phyloP scores from a whole-genome alignment of 345 rosid genomes.

The Euphorbia tirucalli region DNA sequence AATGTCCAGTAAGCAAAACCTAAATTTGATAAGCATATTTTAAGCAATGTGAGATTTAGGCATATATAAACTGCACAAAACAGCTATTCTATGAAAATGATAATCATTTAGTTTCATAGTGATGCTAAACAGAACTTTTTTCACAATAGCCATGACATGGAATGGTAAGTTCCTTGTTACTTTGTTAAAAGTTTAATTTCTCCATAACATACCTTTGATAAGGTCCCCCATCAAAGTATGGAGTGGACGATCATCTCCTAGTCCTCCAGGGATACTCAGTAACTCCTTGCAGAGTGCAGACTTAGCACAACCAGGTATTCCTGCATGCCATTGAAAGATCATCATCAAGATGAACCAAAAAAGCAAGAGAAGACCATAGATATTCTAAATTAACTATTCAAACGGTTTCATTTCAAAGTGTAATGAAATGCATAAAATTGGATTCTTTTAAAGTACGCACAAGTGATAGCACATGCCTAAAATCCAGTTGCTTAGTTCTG shows the following conservation, averaged over 20 bases:
- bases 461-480: background rate
- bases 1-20: background rate
- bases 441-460: constrained; percentile 2
- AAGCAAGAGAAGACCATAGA: background rate
- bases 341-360: constrained; percentile 1
- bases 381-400: background rate
- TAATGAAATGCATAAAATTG: background rate
- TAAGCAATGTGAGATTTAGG: background rate
- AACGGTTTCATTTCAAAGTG: background rate
- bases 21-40: background rate
- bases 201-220: constrained; percentile 57
- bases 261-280: constrained; percentile 57
- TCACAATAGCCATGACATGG: background rate
- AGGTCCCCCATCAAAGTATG: constrained; percentile 96
- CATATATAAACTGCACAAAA: background rate
- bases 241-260: constrained; percentile 82
- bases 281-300: constrained; percentile 95
- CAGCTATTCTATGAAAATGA: constrained; percentile 8
- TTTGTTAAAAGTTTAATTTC: background rate
- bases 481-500: constrained; percentile 1
- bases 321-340: constrained; percentile 32
- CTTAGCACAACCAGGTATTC: constrained; percentile 98
- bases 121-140: background rate
- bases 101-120: background rate
- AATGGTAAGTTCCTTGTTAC: too few species aligned